Evolutionary conservation across 768 basidiomycete species (phyloP).

Genomic region (Rhodotorula graminis): DNA sequence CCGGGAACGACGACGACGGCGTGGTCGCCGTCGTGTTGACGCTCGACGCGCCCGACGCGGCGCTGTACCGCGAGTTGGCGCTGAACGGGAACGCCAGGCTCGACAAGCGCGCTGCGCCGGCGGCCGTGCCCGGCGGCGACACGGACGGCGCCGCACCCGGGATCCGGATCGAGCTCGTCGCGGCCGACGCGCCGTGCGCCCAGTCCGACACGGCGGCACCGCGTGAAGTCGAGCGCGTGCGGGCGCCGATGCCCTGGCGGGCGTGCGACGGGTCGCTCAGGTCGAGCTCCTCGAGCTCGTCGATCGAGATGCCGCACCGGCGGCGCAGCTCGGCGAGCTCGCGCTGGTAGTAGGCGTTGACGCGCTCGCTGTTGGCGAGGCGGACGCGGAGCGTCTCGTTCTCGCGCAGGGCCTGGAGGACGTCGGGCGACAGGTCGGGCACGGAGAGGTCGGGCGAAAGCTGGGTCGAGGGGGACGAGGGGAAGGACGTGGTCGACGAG

Average conservation of each 20-base stretch:
- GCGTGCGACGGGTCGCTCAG: background rate
- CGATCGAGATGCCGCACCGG: constrained; percentile 19
- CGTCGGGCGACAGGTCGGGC: constrained; percentile 18
- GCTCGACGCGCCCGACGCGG: constrained; percentile 27
- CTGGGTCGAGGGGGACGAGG: constrained; percentile 10
- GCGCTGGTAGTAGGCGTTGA: constrained; percentile 29
- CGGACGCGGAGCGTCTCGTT: constrained; percentile 21
- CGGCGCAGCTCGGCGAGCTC: constrained; percentile 30
- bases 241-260: background rate
- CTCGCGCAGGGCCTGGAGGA: constrained; percentile 14
- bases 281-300: constrained; percentile 32
- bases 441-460: constrained; percentile 10
- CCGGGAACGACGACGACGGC: constrained; percentile 17
- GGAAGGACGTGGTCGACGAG: constrained; percentile 8
- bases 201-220: background rate
- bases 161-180: constrained; percentile 26
- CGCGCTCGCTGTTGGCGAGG: constrained; percentile 30
- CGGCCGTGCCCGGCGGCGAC: constrained; percentile 15
- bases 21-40: constrained; percentile 24
- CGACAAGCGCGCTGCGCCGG: background rate
- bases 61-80: background rate
- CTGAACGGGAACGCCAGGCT: constrained; percentile 4
- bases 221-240: background rate
- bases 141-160: constrained; percentile 23
- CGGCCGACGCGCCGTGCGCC: no score